These are phyloP conservation scores for Takashimella tepidaria DNA, from an alignment of 1,284 basidiomycete genomes.

Conservation along the genomic window DNA sequence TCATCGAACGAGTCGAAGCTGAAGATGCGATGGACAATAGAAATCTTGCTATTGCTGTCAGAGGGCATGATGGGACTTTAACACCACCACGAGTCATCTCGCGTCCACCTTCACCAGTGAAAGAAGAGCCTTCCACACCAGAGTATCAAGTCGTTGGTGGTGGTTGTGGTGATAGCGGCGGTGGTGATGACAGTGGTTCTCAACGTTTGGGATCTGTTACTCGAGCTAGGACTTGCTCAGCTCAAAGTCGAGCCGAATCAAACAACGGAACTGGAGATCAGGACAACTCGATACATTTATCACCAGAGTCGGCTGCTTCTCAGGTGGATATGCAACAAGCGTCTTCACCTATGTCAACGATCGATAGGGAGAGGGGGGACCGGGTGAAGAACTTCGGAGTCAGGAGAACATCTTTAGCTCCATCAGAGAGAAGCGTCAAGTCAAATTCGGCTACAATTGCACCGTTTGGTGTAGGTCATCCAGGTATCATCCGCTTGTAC, in stretches of 20 bases:
- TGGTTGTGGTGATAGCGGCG: too few relatives aligned
- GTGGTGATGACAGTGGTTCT: too few relatives aligned
- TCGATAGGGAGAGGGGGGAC: constrained; percentile 4
- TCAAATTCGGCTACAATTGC: constrained; percentile 7
- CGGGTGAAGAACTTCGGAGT: constrained; percentile 18
- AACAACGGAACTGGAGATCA: too few relatives aligned
- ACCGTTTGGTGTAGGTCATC: constrained; percentile 56
- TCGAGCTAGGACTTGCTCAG: background rate
- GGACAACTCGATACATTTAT: background rate
- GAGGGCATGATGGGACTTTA: background rate
- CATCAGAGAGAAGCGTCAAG: constrained; percentile 31
- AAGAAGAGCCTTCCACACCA: constrained; percentile 20
- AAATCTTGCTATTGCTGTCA: too few relatives aligned
- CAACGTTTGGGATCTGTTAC: too few relatives aligned
- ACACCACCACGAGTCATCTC: background rate
- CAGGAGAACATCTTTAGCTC: constrained; percentile 31
- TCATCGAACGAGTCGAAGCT: constrained; percentile 20
- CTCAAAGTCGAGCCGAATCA: too few relatives aligned
- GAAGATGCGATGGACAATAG: background rate
- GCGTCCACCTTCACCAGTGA: constrained; percentile 35
- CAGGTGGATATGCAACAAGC: background rate
- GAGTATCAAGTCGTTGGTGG: background rate
- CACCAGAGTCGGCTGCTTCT: background rate
- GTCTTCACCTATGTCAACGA: constrained; percentile 1
- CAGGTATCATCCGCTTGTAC: constrained; percentile 73